phyloP scores from a whole-genome alignment of 2,329 filamentous ascomycete genomes.

The Venturia aucupariae region DNA sequence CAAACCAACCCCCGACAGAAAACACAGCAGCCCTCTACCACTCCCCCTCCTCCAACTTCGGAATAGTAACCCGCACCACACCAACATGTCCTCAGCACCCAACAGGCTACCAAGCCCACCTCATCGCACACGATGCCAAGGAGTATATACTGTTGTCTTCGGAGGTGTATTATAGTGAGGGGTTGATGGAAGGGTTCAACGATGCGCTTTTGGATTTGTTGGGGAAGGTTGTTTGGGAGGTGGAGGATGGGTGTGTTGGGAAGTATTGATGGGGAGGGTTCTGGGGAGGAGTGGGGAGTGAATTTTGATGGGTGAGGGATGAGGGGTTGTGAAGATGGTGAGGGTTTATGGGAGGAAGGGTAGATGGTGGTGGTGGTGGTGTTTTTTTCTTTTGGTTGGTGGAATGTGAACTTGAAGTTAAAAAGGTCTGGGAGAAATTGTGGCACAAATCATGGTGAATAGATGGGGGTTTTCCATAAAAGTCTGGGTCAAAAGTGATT shows the following conservation, averaged over 20 bases:
- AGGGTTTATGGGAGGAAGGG: too few species aligned
- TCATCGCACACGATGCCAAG: neutral
- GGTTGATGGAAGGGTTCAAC: neutral
- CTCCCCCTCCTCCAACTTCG: neutral
- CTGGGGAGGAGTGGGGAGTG: neutral
- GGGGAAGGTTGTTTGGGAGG: neutral
- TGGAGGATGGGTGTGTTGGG: neutral
- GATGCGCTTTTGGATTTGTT: neutral
- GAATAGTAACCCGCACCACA: neutral
- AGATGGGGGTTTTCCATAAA: too few species aligned
- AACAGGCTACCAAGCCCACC: neutral
- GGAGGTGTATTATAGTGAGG: neutral
- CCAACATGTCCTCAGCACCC: neutral
- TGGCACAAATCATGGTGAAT: too few species aligned
- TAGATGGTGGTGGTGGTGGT: too few species aligned
- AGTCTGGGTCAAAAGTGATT: too few species aligned
- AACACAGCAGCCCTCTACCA: neutral
- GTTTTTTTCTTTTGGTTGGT: too few species aligned
- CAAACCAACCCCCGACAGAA: neutral
- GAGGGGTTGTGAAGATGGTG: too few species aligned
- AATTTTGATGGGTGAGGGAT: too few species aligned
- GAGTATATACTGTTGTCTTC: neutral
- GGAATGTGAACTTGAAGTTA: too few species aligned
- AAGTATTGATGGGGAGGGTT: neutral
- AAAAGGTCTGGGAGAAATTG: too few species aligned